Evolutionary conservation across 2,329 filamentous ascomycete species (phyloP).

Genomic region (Thielaviopsis populi): DNA sequence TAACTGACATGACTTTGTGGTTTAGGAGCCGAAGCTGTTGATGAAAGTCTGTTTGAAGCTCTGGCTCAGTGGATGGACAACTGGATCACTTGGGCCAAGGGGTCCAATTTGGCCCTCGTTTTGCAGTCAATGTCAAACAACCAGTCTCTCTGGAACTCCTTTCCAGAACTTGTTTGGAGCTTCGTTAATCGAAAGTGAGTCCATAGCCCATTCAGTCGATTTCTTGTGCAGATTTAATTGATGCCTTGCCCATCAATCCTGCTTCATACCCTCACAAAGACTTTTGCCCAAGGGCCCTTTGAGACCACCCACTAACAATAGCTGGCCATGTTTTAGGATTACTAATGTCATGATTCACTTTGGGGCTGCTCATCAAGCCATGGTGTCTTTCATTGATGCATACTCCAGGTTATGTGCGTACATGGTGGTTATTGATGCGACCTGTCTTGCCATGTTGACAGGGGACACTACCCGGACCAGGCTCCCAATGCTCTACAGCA

Average conservation of each 20-base stretch:
- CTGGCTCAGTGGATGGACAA: conserved; percentile 37
- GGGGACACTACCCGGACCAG: neutral
- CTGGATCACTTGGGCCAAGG: conserved; percentile 30
- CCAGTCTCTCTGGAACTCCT: conserved; percentile 34
- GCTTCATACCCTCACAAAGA: neutral
- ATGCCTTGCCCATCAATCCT: neutral
- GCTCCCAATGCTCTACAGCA: neutral
- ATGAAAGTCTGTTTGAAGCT: conserved; percentile 30
- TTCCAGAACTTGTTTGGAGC: conserved; percentile 36
- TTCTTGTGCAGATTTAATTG: neutral
- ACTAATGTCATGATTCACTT: neutral
- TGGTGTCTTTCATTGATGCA: conserved; percentile 24
- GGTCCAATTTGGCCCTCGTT: conserved; percentile 24
- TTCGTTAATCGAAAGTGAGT: conserved; percentile 21
- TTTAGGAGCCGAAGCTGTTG: conserved; percentile 21
- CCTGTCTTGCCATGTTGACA: neutral
- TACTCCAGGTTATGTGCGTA: conserved; percentile 37
- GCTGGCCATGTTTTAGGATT: neutral
- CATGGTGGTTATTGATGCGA: conserved; percentile 36
- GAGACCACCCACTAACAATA: neutral
- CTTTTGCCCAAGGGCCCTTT: neutral
- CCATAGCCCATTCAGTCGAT: neutral
- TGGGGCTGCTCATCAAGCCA: conserved; percentile 15
- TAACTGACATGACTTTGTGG: conserved; percentile 25
- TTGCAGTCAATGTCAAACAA: conserved; percentile 32